A percentile compares a stretch with the other conserved stretches of the same genome.
These are phyloP conservation scores for Inonotus obliquus DNA, from an alignment of 1,284 basidiomycete species.

Conservation along the genomic window DNA sequence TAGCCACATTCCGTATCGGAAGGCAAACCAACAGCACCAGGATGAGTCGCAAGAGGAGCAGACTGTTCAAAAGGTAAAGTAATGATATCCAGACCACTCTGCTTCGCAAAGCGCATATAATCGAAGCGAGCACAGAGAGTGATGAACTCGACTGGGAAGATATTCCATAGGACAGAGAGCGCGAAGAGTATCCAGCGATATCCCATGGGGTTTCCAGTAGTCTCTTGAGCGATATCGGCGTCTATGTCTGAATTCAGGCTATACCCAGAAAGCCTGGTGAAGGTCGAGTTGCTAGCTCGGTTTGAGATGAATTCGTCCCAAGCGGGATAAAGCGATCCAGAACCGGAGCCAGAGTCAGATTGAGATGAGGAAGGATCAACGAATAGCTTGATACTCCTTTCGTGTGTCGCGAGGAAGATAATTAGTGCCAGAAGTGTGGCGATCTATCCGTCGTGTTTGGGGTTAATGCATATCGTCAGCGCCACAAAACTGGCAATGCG, in stretches of 20 bases:
- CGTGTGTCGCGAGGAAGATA: conserved; percentile 3
- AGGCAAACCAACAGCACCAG: background rate
- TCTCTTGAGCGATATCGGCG: background rate
- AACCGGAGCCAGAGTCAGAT: no score
- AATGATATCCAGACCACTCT: background rate
- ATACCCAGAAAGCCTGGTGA: background rate
- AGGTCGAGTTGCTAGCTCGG: background rate
- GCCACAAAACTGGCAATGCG: background rate
- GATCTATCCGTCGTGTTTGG: background rate
- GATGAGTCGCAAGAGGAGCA: background rate
- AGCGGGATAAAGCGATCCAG: background rate
- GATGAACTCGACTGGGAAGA: conserved; percentile 16
- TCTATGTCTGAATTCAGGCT: background rate
- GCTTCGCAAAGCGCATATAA: background rate
- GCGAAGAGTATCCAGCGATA: conserved; percentile 15
- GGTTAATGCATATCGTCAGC: background rate
- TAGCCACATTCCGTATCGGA: background rate
- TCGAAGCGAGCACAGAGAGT: conserved; percentile 14
- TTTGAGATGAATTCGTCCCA: background rate
- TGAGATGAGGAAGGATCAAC: background rate
- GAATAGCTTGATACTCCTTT: background rate
- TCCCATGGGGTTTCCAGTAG: background rate
- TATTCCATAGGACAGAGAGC: conserved; percentile 14
- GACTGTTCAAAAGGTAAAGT: background rate
- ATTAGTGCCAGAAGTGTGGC: conserved; percentile 8